Evolutionary conservation across 257 asterid species (phyloP).

Genomic region (Plantago elongata): DNA sequence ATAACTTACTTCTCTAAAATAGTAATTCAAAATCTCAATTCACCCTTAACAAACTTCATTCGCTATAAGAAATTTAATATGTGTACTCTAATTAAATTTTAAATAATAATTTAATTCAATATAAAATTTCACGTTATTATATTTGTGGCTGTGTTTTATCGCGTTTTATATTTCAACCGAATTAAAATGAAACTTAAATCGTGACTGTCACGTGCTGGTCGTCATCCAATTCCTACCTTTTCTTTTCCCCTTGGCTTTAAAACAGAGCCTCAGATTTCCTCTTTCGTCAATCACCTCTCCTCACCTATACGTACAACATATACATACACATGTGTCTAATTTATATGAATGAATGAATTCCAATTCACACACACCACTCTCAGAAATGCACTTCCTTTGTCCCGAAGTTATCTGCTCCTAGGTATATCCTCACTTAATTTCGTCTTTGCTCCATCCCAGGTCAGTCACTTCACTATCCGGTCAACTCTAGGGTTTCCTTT

Average conservation of each 20-base stretch:
- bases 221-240: background rate
- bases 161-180: too few species aligned
- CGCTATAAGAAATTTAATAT: too few species aligned
- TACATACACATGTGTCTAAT: background rate
- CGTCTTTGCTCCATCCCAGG: background rate
- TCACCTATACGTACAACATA: background rate
- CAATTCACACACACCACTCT: conserved; percentile 1
- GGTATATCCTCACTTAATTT: conserved; percentile 4
- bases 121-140: too few species aligned
- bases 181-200: too few species aligned
- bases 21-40: too few species aligned
- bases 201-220: conserved; percentile 11
- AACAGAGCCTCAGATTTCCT: background rate
- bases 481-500: conserved; percentile 9
- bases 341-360: background rate
- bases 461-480: conserved; percentile 7
- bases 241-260: background rate
- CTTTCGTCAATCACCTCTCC: background rate
- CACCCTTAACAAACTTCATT: too few species aligned
- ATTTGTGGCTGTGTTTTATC: too few species aligned
- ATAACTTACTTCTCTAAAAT: too few species aligned
- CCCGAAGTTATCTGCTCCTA: conserved; percentile 1
- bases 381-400: conserved; percentile 8
- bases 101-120: too few species aligned
- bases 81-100: too few species aligned